Evolutionary conservation across 306 rosid genomes (phyloP).

Genomic region (Hylodesmum podocarpum): DNA sequence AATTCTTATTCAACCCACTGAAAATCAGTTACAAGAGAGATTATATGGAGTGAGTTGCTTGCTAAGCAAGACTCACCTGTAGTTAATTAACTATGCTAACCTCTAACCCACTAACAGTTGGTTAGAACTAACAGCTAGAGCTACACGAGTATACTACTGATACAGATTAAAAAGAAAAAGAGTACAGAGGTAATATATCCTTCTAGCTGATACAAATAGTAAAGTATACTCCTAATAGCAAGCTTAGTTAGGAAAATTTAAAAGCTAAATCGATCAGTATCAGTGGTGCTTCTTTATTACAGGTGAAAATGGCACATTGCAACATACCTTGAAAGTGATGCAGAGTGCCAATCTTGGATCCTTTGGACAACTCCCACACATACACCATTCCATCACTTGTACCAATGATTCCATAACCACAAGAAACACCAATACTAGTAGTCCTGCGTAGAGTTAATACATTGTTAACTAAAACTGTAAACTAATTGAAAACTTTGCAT

Average conservation of each 20-base stretch:
- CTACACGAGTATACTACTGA: too few relatives aligned
- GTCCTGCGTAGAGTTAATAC: slow-evolving; percentile 45
- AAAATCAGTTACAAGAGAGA: too few relatives aligned
- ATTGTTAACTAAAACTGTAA: slow-evolving; percentile 18
- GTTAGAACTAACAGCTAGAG: too few relatives aligned
- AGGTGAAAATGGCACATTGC: slow-evolving; percentile 18
- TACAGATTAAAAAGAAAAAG: too few relatives aligned
- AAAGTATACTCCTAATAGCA: too few relatives aligned
- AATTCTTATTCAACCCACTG: too few relatives aligned
- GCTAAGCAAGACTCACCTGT: too few relatives aligned
- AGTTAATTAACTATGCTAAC: too few relatives aligned
- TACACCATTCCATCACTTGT: slow-evolving; percentile 65
- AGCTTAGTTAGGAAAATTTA: background rate
- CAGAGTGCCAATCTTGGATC: slow-evolving; percentile 59
- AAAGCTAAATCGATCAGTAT: background rate
- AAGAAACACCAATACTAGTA: slow-evolving; percentile 59
- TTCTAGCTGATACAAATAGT: too few relatives aligned
- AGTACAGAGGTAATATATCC: too few relatives aligned
- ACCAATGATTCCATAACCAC: slow-evolving; percentile 66
- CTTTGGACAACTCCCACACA: slow-evolving; percentile 72
- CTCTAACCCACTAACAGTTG: too few relatives aligned
- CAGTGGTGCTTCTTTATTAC: background rate
- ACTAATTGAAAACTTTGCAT: background rate
- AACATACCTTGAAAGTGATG: slow-evolving; percentile 70
- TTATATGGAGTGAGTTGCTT: too few relatives aligned